phyloP scores from a whole-genome alignment of 768 basidiomycete species.

The Suillus discolor region DNA sequence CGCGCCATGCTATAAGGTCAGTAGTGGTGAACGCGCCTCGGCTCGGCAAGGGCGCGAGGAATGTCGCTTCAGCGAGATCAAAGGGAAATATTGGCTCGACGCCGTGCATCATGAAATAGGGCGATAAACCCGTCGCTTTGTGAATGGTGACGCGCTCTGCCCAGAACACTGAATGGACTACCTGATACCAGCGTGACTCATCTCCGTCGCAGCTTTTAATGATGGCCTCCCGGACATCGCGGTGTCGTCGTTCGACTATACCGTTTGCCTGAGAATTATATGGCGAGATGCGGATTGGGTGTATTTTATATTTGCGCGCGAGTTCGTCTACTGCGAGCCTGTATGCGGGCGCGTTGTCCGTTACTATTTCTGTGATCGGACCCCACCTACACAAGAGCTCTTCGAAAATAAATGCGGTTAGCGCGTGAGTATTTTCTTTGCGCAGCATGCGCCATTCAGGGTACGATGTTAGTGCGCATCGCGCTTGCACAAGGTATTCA shows the following conservation, averaged over 20 bases:
- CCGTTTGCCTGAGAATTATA: not conserved
- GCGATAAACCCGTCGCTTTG: not conserved
- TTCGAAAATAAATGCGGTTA: slow-evolving; percentile 19
- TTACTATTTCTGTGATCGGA: slow-evolving; percentile 11
- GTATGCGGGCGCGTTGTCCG: not conserved
- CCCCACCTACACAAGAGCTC: slow-evolving; percentile 19
- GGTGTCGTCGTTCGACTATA: not conserved
- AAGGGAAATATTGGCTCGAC: not conserved
- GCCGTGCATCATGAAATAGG: not conserved
- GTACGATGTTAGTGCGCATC: not conserved
- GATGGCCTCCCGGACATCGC: slow-evolving; percentile 12
- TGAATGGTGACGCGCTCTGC: not conserved
- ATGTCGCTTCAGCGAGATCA: not conserved
- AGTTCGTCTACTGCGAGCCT: not conserved
- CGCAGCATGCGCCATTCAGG: slow-evolving; percentile 34
- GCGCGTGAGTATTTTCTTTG: slow-evolving; percentile 15
- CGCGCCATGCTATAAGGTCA: too few relatives aligned
- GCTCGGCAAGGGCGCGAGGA: not conserved
- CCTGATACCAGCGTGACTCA: not conserved
- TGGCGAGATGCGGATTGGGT: not conserved
- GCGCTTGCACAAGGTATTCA: slow-evolving; percentile 22
- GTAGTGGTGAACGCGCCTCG: too few relatives aligned
- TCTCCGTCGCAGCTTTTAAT: slow-evolving; percentile 1
- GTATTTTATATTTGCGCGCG: too few relatives aligned
- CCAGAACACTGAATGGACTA: not conserved